Evolutionary conservation across 2,329 filamentous ascomycete species (phyloP), one percentile per base, ranked within the genome.

Genomic region (Apiospora saccharicola): DNA sequence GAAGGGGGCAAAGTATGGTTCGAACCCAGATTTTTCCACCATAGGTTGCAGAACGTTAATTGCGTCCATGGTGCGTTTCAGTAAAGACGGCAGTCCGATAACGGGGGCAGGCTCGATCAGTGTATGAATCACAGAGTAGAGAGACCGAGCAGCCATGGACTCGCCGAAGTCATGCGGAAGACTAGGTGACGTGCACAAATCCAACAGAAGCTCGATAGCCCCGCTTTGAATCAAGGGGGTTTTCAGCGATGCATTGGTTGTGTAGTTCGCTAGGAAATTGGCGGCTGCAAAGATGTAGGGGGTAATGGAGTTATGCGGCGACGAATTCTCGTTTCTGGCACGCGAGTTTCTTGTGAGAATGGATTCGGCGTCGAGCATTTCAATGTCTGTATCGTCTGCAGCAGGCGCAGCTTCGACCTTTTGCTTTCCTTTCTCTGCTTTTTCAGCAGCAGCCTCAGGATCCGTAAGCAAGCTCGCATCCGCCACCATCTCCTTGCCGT

Each of bases 31-130:
- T 80, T 81, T 86, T 78, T 81, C 78, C 16, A 92, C 86, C 71
- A 98, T 87, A 4, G 92, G 90, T 72, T 90, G 85, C 16, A 98
- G 85, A 26, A 87, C 86, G 75, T 93, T 88, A 70, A 97, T 84
- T 5, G 93, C 90, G 68, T 86, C 84, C 77, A 96, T 91, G 19
- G 93, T 90, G 68, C 95, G 91, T 74, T 90, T 90, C 72, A 98
- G 85, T 41, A 99, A 83, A 5, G 94, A 94, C 0, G 96, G 95
- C 10, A 99, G 85, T 1, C 95, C 92, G 26, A 97, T 86, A 76
- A 96, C 90, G 1, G 95, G 91, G 73, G 93, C 94, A 37, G 91
- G 89, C 77, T 98, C 96, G 8, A 95, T 90, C 74, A 98, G 88
- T 75, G 92, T 89, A 74, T 93, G 90, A 69, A 98, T 86, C 14